These are phyloP conservation scores for Lepidium africanum DNA, from an alignment of 345 rosid genomes.

Conservation along the genomic window DNA sequence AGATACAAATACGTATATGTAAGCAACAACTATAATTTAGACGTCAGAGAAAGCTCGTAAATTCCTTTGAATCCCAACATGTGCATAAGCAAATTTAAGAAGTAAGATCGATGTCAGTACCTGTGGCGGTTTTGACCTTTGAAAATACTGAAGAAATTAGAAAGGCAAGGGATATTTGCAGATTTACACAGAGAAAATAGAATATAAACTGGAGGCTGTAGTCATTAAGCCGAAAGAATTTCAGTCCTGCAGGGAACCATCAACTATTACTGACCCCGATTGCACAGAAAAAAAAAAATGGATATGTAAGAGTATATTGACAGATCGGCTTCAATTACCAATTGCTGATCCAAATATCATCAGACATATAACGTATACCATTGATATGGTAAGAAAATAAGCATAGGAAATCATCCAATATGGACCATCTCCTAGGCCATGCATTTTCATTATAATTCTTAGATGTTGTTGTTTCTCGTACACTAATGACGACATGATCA, in stretches of 20 bases:
- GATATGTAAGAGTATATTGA: neutral
- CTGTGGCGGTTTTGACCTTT: slow-evolving; percentile 79
- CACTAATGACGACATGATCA: slow-evolving; percentile 63
- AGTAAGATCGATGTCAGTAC: slow-evolving; percentile 27
- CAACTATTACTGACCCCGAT: neutral
- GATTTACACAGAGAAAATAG: slow-evolving; percentile 63
- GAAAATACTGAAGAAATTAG: slow-evolving; percentile 64
- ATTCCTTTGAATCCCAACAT: neutral
- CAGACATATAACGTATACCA: slow-evolving; percentile 60
- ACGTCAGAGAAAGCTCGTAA: neutral
- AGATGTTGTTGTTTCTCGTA: slow-evolving; percentile 79
- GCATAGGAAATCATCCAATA: slow-evolving; percentile 87
- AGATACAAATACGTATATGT: slow-evolving; percentile 69
- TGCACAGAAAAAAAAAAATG: neutral
- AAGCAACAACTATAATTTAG: slow-evolving; percentile 47
- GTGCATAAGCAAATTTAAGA: slow-evolving; percentile 1
- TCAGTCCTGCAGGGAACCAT: slow-evolving; percentile 59
- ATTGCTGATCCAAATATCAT: slow-evolving; percentile 72
- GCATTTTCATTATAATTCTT: slow-evolving; percentile 99
- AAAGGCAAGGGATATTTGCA: slow-evolving; percentile 81
- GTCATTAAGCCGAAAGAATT: slow-evolving; percentile 70
- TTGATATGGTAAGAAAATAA: slow-evolving; percentile 66
- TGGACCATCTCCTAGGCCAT: slow-evolving; percentile 96
- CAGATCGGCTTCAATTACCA: slow-evolving; percentile 36
- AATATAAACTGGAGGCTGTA: slow-evolving; percentile 69